Percentiles rank a stretch among this genome's conserved stretches.
phyloP scores from a whole-genome alignment of 352 stramenopile genomes.

The Pythium folliculosum region DNA sequence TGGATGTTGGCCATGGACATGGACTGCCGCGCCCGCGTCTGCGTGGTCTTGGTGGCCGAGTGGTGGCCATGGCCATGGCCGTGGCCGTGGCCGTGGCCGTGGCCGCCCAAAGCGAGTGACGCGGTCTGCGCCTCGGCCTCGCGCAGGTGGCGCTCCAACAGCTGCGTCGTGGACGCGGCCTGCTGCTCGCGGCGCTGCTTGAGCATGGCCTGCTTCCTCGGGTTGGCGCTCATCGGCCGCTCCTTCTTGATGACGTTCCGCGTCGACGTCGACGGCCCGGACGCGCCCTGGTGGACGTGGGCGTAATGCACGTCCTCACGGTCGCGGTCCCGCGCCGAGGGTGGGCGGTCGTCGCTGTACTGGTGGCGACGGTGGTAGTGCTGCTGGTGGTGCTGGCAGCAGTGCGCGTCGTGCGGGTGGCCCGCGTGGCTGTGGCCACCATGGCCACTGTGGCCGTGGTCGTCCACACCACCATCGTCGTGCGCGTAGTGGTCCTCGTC shows the following conservation, averaged over 20 bases:
- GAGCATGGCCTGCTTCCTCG: conserved; percentile 63
- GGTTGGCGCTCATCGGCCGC: conserved; percentile 61
- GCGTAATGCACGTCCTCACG: too few species aligned
- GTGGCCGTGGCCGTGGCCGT: background rate
- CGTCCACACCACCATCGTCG: conserved; percentile 2
- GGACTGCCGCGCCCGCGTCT: conserved; percentile 26
- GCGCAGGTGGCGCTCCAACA: conserved; percentile 20
- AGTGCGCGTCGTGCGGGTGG: background rate
- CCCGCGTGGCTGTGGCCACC: background rate
- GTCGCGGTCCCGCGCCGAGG: conserved; percentile 1
- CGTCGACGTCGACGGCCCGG: conserved; percentile 22
- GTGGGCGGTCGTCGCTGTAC: conserved; percentile 1
- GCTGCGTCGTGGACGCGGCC: conserved; percentile 18
- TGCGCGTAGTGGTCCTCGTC: too few species aligned
- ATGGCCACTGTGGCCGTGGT: background rate
- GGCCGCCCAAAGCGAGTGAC: background rate
- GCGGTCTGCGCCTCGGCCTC: conserved; percentile 12
- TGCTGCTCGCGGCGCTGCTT: conserved; percentile 58
- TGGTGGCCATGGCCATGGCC: conserved; percentile 9
- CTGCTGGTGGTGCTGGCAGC: conserved; percentile 12
- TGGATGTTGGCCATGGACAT: conserved; percentile 50
- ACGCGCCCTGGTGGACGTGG: conserved; percentile 1
- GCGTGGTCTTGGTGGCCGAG: conserved; percentile 28
- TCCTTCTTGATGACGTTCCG: conserved; percentile 48
- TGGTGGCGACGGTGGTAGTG: conserved; percentile 6